Conservation (phyloP, 345 rosid genomes). For the Salix koriyanagi region DNA sequence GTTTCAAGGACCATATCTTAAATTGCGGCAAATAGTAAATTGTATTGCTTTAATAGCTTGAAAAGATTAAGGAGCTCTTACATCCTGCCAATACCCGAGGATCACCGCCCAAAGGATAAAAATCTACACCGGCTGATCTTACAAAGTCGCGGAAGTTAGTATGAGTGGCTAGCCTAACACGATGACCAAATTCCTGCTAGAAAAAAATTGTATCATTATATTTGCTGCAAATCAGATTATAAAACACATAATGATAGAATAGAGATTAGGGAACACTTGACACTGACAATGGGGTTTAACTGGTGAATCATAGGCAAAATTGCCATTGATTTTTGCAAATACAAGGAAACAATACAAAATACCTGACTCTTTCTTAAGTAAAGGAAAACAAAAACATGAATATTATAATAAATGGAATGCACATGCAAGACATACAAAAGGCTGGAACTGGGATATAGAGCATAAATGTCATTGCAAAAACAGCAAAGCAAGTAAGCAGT, state of each 20-base stretch:
- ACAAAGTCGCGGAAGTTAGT: slow-evolving; percentile 77
- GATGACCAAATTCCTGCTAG: slow-evolving; percentile 90
- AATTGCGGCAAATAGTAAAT: neutral
- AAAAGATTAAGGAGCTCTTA: slow-evolving; percentile 43
- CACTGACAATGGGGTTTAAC: neutral
- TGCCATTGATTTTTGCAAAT: neutral
- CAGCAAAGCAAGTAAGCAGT: slow-evolving; percentile 4
- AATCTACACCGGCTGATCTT: slow-evolving; percentile 76
- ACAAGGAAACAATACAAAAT: neutral
- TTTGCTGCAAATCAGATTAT: neutral
- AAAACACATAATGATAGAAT: neutral
- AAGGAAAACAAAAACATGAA: neutral
- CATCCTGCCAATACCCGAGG: slow-evolving; percentile 94
- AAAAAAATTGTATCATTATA: slow-evolving; percentile 8
- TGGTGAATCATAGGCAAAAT: neutral
- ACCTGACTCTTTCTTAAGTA: neutral
- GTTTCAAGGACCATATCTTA: neutral
- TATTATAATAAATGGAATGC: too few relatives aligned
- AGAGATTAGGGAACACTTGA: neutral
- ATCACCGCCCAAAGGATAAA: slow-evolving; percentile 94
- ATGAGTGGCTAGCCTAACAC: slow-evolving; percentile 93
- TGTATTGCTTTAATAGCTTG: neutral
- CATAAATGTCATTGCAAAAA: neutral
- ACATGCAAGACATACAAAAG: neutral
- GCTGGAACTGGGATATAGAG: neutral